These are phyloP conservation scores for Viola odorata DNA, from an alignment of 345 rosid genomes.

Conservation along the genomic window DNA sequence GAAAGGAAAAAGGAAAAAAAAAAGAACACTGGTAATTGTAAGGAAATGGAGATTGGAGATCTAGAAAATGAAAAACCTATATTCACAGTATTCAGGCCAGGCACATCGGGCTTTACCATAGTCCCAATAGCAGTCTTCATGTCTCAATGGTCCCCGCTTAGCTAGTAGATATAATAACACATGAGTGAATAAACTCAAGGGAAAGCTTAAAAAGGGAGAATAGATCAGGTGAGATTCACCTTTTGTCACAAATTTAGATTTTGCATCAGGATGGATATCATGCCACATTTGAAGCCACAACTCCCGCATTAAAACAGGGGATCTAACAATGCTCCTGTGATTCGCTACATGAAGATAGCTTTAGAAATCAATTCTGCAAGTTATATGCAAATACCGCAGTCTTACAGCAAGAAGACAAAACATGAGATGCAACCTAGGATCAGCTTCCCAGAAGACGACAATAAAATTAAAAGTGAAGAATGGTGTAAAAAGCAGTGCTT, in stretches of 20 bases:
- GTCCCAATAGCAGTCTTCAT: conserved; percentile 97
- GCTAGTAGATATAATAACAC: conserved; percentile 31
- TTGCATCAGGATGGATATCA: conserved; percentile 61
- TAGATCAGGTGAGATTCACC: conserved; percentile 35
- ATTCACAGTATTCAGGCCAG: conserved; percentile 90
- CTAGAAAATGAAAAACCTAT: conserved; percentile 45
- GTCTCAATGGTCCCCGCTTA: conserved; percentile 89
- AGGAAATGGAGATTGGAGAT: background rate
- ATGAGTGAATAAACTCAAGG: conserved; percentile 13
- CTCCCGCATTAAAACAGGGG: conserved; percentile 91
- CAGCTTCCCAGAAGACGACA: too few relatives aligned
- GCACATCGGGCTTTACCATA: conserved; percentile 97
- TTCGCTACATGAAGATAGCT: conserved; percentile 56
- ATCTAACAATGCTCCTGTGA: conserved; percentile 93
- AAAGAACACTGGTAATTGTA: background rate
- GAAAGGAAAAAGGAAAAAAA: background rate
- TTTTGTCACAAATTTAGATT: conserved; percentile 75
- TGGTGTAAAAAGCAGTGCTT: too few relatives aligned
- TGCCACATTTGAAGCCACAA: conserved; percentile 99
- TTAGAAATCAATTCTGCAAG: conserved; percentile 11
- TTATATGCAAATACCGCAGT: too few relatives aligned
- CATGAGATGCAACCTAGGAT: too few relatives aligned
- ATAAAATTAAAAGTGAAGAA: too few relatives aligned
- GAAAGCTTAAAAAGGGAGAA: background rate
- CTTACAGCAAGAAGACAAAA: too few relatives aligned